These are phyloP conservation scores for Phallus indusiatus DNA, from an alignment of 768 basidiomycete genomes.

Conservation along the genomic window DNA sequence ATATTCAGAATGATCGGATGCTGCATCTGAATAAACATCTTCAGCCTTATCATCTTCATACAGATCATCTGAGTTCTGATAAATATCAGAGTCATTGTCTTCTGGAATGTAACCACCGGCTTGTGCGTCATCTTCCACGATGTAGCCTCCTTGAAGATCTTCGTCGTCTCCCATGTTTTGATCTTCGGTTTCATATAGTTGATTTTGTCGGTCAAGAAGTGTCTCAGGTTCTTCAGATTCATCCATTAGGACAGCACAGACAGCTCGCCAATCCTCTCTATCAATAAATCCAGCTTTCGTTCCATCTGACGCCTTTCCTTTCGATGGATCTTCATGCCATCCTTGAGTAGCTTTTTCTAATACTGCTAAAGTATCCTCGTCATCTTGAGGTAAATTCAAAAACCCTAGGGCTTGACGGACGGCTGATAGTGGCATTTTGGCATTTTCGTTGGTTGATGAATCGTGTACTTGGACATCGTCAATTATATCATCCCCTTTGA, in stretches of 20 bases:
- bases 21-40: slow-evolving; percentile 12
- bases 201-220: slow-evolving; percentile 12
- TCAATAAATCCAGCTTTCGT: slow-evolving; percentile 28
- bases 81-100: slow-evolving; percentile 11
- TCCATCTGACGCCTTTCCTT: slow-evolving; percentile 11
- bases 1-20: slow-evolving; percentile 11
- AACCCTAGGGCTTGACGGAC: slow-evolving; percentile 54
- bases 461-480: slow-evolving; percentile 17
- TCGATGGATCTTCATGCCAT: slow-evolving; percentile 35
- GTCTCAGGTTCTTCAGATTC: slow-evolving; percentile 17
- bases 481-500: slow-evolving; percentile 1
- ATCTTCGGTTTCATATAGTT: slow-evolving; percentile 11
- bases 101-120: slow-evolving; percentile 17
- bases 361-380: slow-evolving; percentile 59
- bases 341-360: slow-evolving; percentile 71
- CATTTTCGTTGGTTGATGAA: slow-evolving; percentile 22
- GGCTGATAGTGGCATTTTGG: slow-evolving; percentile 41
- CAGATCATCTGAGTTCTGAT: slow-evolving; percentile 12
- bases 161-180: slow-evolving; percentile 15
- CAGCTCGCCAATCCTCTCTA: slow-evolving; percentile 67
- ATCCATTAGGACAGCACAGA: slow-evolving; percentile 68
- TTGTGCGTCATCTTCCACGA: not conserved
- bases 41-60: slow-evolving; percentile 20
- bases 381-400: slow-evolving; percentile 52
- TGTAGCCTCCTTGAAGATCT: not conserved